A percentile compares a stretch with the other conserved stretches of the same genome.
These are phyloP conservation scores for Pseudohyphozyma bogoriensis DNA, from an alignment of 768 basidiomycete species.

Conservation along the genomic window DNA sequence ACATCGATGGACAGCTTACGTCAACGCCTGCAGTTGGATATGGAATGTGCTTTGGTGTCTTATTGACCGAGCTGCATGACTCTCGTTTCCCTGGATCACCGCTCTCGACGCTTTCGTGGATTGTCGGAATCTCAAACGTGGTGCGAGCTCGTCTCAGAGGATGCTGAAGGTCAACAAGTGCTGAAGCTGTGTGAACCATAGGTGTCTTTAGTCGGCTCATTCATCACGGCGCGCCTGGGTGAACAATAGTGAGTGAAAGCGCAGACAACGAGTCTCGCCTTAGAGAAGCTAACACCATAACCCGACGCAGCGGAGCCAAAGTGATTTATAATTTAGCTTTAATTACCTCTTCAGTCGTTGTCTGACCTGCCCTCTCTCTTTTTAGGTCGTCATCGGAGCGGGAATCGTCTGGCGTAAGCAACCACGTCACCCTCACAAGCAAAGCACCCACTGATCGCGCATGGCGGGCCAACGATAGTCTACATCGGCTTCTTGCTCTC, in stretches of 20 bases:
- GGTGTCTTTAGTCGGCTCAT: background rate
- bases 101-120: background rate
- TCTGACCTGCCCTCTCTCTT: background rate
- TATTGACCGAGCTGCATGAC: background rate
- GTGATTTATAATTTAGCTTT: background rate
- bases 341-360: background rate
- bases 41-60: background rate
- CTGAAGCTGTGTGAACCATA: background rate
- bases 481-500: background rate
- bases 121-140: background rate
- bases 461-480: too few relatives aligned
- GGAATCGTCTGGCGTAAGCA: too few relatives aligned
- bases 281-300: too few relatives aligned
- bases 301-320: too few relatives aligned
- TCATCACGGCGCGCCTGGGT: background rate
- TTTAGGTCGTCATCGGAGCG: too few relatives aligned
- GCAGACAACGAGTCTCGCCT: too few relatives aligned
- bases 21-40: background rate
- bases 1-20: background rate
- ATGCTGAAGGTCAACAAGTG: conserved; percentile 12
- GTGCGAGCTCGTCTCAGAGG: conserved; percentile 4
- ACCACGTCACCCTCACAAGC: too few relatives aligned
- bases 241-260: conserved; percentile 12
- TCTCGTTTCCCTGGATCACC: background rate
- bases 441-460: too few relatives aligned